These are phyloP conservation scores for Syzygium grande DNA, from an alignment of 345 rosid genomes.

Conservation along the genomic window DNA sequence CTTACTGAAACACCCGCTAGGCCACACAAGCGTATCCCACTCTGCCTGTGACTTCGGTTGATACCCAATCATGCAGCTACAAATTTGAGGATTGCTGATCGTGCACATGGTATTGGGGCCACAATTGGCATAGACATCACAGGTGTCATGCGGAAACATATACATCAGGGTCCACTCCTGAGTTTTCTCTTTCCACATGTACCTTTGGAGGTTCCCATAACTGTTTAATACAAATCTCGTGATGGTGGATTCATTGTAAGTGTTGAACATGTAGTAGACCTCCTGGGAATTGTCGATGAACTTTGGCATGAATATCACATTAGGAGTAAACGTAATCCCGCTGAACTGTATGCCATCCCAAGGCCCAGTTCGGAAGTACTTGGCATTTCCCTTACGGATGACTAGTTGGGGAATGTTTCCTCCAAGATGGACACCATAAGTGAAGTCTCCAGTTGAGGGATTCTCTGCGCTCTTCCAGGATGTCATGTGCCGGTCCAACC, in stretches of 20 bases:
- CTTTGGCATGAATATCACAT: neutral
- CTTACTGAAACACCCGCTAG: constrained; percentile 15
- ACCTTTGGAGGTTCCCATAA: neutral
- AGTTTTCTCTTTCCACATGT: neutral
- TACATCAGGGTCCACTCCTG: neutral
- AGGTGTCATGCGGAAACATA: neutral
- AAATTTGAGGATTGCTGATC: neutral
- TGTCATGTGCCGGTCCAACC: too few species aligned
- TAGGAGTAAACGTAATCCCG: fast-evolving
- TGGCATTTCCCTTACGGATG: too few species aligned
- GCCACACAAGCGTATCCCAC: constrained; percentile 3
- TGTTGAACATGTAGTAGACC: neutral
- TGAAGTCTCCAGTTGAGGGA: too few species aligned
- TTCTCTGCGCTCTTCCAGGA: too few species aligned
- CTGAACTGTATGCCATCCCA: neutral
- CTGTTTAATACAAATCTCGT: neutral
- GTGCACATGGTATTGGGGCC: constrained; percentile 4
- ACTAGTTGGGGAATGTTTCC: too few species aligned
- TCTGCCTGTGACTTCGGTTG: constrained; percentile 2
- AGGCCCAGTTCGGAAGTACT: too few species aligned
- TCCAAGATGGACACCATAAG: too few species aligned
- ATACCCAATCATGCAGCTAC: constrained; percentile 19
- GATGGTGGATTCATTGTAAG: neutral
- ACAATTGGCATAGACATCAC: constrained; percentile 1
- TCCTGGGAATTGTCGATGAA: neutral